Conservation (phyloP, 352 stramenopile species). For the Globisporangium mamillatum region DNA sequence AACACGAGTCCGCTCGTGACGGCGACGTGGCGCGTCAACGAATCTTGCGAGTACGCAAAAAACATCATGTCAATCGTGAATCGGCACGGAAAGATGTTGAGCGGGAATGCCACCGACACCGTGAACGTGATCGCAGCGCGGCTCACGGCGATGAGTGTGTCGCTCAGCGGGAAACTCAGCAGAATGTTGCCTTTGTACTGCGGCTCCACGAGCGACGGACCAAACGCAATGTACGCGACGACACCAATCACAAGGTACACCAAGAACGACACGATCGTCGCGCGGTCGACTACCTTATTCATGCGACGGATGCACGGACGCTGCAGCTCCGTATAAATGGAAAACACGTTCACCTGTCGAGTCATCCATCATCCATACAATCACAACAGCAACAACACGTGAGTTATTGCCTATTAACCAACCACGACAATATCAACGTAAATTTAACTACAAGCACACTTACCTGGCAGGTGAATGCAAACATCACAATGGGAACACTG, state of each 20-base stretch:
- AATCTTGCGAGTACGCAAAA: slow-evolving; percentile 75
- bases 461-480: slow-evolving; percentile 83
- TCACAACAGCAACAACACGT: too few relatives aligned
- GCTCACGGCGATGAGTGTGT: slow-evolving; percentile 77
- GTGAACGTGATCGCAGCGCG: slow-evolving; percentile 87
- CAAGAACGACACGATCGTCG: slow-evolving; percentile 65
- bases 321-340: slow-evolving; percentile 87
- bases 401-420: too few relatives aligned
- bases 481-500: slow-evolving; percentile 87
- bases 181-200: slow-evolving; percentile 84
- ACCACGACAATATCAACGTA: too few relatives aligned
- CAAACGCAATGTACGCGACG: slow-evolving; percentile 79
- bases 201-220: slow-evolving; percentile 51
- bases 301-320: slow-evolving; percentile 83
- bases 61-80: slow-evolving; percentile 90
- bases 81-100: slow-evolving; percentile 87
- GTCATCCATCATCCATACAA: too few relatives aligned
- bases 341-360: slow-evolving; percentile 81
- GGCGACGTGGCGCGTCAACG: slow-evolving; percentile 52
- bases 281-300: slow-evolving; percentile 86
- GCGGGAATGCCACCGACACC: slow-evolving; percentile 75
- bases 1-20: slow-evolving; percentile 66
- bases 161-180: slow-evolving; percentile 70
- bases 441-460: too few relatives aligned
- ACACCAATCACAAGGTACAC: slow-evolving; percentile 81